These are phyloP conservation scores for Rhodotorula sp. DNA, from an alignment of 1,284 basidiomycete genomes.

Conservation along the genomic window DNA sequence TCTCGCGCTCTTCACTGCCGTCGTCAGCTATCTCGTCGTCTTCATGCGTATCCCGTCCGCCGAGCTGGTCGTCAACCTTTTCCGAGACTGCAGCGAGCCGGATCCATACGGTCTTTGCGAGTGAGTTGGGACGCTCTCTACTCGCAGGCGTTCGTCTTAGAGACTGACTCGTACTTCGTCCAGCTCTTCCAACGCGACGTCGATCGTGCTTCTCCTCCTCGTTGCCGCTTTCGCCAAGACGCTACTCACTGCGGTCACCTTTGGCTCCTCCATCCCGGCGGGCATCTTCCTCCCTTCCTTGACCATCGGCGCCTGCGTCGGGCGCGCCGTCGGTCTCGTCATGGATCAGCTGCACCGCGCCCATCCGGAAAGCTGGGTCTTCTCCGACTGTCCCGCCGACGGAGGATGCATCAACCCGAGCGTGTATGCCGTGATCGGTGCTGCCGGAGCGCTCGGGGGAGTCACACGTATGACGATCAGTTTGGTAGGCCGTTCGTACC, in stretches of 20 bases:
- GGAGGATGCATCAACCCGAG: slow-evolving; percentile 70
- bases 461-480: slow-evolving; percentile 69
- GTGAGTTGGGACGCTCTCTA: slow-evolving; percentile 15
- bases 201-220: slow-evolving; percentile 29
- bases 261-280: slow-evolving; percentile 88
- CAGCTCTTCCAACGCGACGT: slow-evolving; percentile 19
- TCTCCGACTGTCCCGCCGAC: slow-evolving; percentile 65
- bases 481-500: slow-evolving; percentile 53
- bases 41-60: slow-evolving; percentile 41
- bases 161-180: not conserved
- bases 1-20: slow-evolving; percentile 59
- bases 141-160: too few relatives aligned
- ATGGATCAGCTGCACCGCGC: slow-evolving; percentile 75
- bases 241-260: slow-evolving; percentile 81
- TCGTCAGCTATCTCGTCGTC: slow-evolving; percentile 73
- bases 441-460: slow-evolving; percentile 73
- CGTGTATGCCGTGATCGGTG: slow-evolving; percentile 78
- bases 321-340: slow-evolving; percentile 79
- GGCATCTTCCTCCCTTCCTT: slow-evolving; percentile 97
- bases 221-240: slow-evolving; percentile 63
- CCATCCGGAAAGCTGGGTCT: slow-evolving; percentile 63
- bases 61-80: slow-evolving; percentile 60
- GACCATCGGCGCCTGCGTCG: slow-evolving; percentile 91
- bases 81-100: slow-evolving; percentile 71
- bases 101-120: slow-evolving; percentile 69